These are phyloP conservation scores for Geotrichum candidum DNA, from an alignment of 1,139 yeast species.

Conservation along the genomic window DNA sequence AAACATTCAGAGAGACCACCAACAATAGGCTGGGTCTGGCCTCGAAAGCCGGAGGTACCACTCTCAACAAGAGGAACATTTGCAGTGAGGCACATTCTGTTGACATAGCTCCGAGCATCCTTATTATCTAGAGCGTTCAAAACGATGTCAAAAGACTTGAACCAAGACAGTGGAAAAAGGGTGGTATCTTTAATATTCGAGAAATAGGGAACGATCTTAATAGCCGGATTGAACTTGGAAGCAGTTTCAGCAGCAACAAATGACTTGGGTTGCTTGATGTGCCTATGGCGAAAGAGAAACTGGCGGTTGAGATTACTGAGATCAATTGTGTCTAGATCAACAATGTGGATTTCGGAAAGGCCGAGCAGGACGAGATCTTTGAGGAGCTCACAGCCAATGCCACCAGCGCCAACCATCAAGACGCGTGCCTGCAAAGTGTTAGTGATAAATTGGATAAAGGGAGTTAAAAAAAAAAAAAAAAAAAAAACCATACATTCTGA, in stretches of 20 bases:
- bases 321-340: constrained; percentile 92
- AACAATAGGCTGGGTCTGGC: constrained; percentile 86
- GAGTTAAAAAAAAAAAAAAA: background rate
- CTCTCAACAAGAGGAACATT: constrained; percentile 79
- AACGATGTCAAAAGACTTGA: constrained; percentile 66
- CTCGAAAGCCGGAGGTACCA: constrained; percentile 92
- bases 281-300: constrained; percentile 78
- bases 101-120: constrained; percentile 88
- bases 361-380: constrained; percentile 81
- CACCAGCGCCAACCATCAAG: constrained; percentile 95
- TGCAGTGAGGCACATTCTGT: constrained; percentile 69
- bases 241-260: constrained; percentile 78
- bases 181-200: constrained; percentile 80
- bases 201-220: constrained; percentile 73
- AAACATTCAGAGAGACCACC: constrained; percentile 87
- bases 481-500: constrained; percentile 18
- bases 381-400: constrained; percentile 94
- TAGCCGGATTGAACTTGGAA: constrained; percentile 62
- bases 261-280: constrained; percentile 81
- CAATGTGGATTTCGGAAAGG: constrained; percentile 83
- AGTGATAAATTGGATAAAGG: background rate
- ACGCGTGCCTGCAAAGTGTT: constrained; percentile 38
- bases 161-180: constrained; percentile 74
- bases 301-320: constrained; percentile 88
- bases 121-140: constrained; percentile 92